Percentiles rank a stretch among this genome's conserved stretches.
Conservation (phyloP, 2,329 filamentous ascomycete species). For the Septoria petroselini region DNA sequence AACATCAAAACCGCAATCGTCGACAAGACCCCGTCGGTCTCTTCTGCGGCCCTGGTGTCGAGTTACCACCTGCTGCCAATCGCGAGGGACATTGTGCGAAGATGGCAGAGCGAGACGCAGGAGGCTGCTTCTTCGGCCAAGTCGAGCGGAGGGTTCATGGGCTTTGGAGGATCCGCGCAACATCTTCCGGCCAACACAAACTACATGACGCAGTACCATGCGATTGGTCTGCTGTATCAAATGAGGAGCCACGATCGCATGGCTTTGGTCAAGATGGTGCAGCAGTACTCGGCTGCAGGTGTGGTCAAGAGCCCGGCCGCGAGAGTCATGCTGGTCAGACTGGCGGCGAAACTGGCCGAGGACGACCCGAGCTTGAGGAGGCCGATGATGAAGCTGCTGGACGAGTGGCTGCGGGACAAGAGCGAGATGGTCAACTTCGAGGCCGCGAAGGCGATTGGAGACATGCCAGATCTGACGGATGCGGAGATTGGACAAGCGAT, state of each 20-base stretch:
- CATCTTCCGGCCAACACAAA: constrained; percentile 80
- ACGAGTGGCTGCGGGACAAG: constrained; percentile 96
- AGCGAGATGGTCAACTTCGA: constrained; percentile 99
- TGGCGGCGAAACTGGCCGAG: constrained; percentile 90
- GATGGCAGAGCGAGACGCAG: constrained; percentile 98
- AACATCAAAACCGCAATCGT: constrained; percentile 99
- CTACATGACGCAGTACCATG: constrained; percentile 97
- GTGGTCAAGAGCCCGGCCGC: constrained; percentile 94
- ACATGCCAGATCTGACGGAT: constrained; percentile 89
- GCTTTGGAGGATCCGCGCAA: constrained; percentile 77
- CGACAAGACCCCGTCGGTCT: constrained; percentile 96
- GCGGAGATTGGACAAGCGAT: constrained; percentile 88
- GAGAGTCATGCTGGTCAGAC: constrained; percentile 83
- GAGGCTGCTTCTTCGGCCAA: constrained; percentile 90
- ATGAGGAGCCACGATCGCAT: constrained; percentile 97
- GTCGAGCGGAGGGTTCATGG: constrained; percentile 85
- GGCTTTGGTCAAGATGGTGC: constrained; percentile 99
- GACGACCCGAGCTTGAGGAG: constrained; percentile 85
- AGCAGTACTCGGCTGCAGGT: constrained; percentile 89
- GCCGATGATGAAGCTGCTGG: constrained; percentile 95
- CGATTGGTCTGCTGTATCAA: constrained; percentile 93
- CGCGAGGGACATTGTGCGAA: constrained; percentile 87
- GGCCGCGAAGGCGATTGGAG: constrained; percentile 95
- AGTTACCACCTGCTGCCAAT: constrained; percentile 97
- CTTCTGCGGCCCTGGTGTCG: constrained; percentile 90